phyloP scores from a whole-genome alignment of 2,329 filamentous ascomycete species.

The Phyllosticta paracitricarpa region DNA sequence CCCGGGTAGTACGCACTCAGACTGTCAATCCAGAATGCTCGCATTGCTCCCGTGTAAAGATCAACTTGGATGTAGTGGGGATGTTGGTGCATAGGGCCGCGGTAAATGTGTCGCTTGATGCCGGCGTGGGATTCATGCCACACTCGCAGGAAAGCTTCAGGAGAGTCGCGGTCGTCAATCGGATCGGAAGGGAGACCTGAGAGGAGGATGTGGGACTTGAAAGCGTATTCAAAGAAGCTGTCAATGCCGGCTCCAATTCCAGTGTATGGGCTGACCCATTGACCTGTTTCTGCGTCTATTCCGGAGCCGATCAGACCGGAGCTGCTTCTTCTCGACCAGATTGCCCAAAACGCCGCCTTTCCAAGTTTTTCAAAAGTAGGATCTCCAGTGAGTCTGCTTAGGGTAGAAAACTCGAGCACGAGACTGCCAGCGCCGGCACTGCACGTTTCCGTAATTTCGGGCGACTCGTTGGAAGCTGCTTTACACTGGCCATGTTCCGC shows the following conservation, averaged over 20 bases:
- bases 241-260: slow-evolving; percentile 95
- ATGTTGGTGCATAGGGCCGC: slow-evolving; percentile 62
- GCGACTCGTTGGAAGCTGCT: slow-evolving; percentile 32
- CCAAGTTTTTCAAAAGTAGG: slow-evolving; percentile 78
- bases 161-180: slow-evolving; percentile 53
- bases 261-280: slow-evolving; percentile 82
- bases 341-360: slow-evolving; percentile 91
- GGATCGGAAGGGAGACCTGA: slow-evolving; percentile 51
- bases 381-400: slow-evolving; percentile 82
- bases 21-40: slow-evolving; percentile 93
- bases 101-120: slow-evolving; percentile 86
- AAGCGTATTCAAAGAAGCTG: slow-evolving; percentile 96
- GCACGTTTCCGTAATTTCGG: slow-evolving; percentile 89
- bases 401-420: slow-evolving; percentile 82
- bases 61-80: slow-evolving; percentile 92
- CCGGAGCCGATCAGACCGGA: slow-evolving; percentile 85
- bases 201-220: slow-evolving; percentile 86
- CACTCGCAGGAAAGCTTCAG: slow-evolving; percentile 67
- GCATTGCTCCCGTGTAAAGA: slow-evolving; percentile 73
- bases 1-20: slow-evolving; percentile 93
- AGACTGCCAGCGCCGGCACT: slow-evolving; percentile 94
- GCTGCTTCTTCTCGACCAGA: slow-evolving; percentile 80
- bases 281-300: slow-evolving; percentile 81
- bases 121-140: slow-evolving; percentile 82
- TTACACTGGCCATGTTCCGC: slow-evolving; percentile 38